Evolutionary conservation across 768 basidiomycete genomes (phyloP), one percentile per base, ranked within the genome.

Genomic region (Candolleomyces aberdarensis): DNA sequence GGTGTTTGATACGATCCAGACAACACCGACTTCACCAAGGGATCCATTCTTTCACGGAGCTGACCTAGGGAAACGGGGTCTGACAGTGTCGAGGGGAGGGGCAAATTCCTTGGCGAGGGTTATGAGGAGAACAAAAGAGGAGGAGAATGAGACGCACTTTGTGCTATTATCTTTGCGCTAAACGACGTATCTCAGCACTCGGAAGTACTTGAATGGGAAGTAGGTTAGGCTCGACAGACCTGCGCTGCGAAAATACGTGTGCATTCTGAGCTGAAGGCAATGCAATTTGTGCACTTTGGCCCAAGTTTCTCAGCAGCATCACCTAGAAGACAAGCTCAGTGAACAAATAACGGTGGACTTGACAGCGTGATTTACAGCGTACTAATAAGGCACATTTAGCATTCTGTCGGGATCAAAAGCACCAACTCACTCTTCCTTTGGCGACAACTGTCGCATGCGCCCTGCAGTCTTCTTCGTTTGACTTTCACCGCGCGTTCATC

Each of bases 241-340:
- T 79, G 82, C 22, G 74, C 72, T 10, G 74, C 74, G 63, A 79
- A 76, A 32, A 76, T 57, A 60, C 84, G 84, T 0, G 78, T 82
- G 65, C 83, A 85, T 22, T 79, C 76, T 2, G 76, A 74, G 48
- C 69, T 72, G 49, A 78, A 82, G 0, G 77, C 67, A 0, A 74
- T 71, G 64, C 83, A 85, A 59, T 82, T 83, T 1, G 82, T 75
- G 65, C 83, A 85, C 48, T 71, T 66, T 31, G 78, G 78, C 0
- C 74, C 71, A 1, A 76, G 76, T 75, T 78, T 80, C 60, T 75
- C 81, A 7, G 80, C 80, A 59, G 85, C 85, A 60, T 86, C 82
- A 61, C 81, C 81, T 81, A 62, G 52, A 54, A 50, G 43, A 8
- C 44, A 20, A 11, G 9, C 6, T 47, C 40, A 15, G 32, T 31